Evolutionary conservation across 495 filamentous ascomycete genomes (phyloP).

Genomic region (Parachaetomium inaequale): DNA sequence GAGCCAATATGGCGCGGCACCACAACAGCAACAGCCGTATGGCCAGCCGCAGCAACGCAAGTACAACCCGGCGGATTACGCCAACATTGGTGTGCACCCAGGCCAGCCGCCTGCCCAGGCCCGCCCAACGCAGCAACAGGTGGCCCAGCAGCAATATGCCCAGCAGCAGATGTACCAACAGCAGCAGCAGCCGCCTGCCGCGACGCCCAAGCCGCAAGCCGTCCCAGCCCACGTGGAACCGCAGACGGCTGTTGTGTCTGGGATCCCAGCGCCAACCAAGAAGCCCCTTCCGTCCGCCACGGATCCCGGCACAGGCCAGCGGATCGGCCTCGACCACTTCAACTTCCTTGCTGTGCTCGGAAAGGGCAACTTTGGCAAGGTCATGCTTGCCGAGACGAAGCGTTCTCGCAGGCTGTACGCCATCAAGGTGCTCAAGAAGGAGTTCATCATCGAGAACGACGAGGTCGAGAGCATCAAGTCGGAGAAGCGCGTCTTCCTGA

Average conservation of each 20-base stretch:
- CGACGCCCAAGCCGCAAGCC: slow-evolving; percentile 40
- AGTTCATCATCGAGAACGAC: slow-evolving; percentile 99
- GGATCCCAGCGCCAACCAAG: slow-evolving; percentile 39
- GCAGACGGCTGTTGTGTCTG: slow-evolving; percentile 28
- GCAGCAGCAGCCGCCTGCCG: slow-evolving; percentile 27
- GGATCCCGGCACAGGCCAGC: slow-evolving; percentile 62
- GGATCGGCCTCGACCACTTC: slow-evolving; percentile 96
- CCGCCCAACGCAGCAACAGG: slow-evolving; percentile 30
- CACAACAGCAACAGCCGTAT: slow-evolving; percentile 48
- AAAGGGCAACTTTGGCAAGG: slow-evolving; percentile 99
- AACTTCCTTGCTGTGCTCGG: slow-evolving; percentile 98
- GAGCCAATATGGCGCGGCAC: slow-evolving; percentile 47
- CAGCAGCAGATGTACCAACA: slow-evolving; percentile 32
- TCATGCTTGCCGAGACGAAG: slow-evolving; percentile 99
- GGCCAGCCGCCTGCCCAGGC: slow-evolving; percentile 39
- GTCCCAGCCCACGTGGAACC: slow-evolving; percentile 34
- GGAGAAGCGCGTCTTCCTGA: slow-evolving; percentile 93
- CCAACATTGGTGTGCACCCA: slow-evolving; percentile 52
- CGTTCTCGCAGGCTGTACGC: slow-evolving; percentile 86
- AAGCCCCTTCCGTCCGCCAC: slow-evolving; percentile 56
- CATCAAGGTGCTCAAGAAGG: slow-evolving; percentile 99
- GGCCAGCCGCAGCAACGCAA: slow-evolving; percentile 51
- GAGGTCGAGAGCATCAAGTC: slow-evolving; percentile 99
- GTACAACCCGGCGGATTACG: slow-evolving; percentile 73
- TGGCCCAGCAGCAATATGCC: slow-evolving; percentile 25